phyloP scores from a whole-genome alignment of 1,139 yeast genomes.

The Sugiyamaella novakii region DNA sequence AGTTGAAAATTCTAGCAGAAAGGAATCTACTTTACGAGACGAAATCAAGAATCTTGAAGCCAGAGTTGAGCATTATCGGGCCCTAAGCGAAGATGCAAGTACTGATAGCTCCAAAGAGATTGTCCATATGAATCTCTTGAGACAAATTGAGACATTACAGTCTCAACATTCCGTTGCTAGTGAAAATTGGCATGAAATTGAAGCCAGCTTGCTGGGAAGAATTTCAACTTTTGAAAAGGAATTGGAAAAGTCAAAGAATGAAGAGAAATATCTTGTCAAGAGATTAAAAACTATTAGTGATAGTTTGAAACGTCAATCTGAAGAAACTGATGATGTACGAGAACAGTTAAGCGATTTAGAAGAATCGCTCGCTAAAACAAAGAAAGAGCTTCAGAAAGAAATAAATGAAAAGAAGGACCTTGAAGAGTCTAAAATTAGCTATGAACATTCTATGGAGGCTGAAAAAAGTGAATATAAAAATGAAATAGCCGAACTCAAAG shows the following conservation, averaged over 20 bases:
- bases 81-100: slow-evolving; percentile 45
- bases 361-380: slow-evolving; percentile 1
- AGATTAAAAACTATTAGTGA: slow-evolving; percentile 33
- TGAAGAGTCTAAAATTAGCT: not conserved
- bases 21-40: slow-evolving; percentile 33
- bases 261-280: slow-evolving; percentile 33
- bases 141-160: slow-evolving; percentile 59
- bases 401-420: not conserved
- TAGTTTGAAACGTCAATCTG: slow-evolving; percentile 21
- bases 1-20: slow-evolving; percentile 22
- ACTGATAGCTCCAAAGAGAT: slow-evolving; percentile 39
- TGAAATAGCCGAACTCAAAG: slow-evolving; percentile 21
- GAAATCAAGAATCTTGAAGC: slow-evolving; percentile 45
- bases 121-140: slow-evolving; percentile 43
- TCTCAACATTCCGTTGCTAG: slow-evolving; percentile 67
- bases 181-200: slow-evolving; percentile 67
- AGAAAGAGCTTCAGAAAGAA: not conserved
- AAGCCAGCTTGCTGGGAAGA: slow-evolving; percentile 53
- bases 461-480: slow-evolving; percentile 31
- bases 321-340: slow-evolving; percentile 36
- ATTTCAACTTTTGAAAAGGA: slow-evolving; percentile 50
- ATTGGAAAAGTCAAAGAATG: slow-evolving; percentile 39
- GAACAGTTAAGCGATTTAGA: slow-evolving; percentile 26
- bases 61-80: slow-evolving; percentile 48
- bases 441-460: slow-evolving; percentile 7